These are phyloP conservation scores for Nasturtium officinale DNA, from an alignment of 345 rosid species.

Conservation along the genomic window DNA sequence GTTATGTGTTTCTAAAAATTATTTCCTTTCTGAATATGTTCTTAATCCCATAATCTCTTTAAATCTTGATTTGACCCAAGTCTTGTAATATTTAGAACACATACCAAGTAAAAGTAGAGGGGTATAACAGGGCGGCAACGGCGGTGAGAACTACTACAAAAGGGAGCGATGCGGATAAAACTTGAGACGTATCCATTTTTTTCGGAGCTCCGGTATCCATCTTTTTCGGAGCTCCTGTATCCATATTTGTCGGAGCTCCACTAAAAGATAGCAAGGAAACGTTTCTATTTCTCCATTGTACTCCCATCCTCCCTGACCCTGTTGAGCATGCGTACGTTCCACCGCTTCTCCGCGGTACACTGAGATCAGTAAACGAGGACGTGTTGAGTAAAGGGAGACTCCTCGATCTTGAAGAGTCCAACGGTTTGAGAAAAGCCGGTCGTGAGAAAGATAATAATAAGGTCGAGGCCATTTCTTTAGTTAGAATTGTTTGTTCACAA, in stretches of 20 bases:
- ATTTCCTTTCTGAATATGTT: no score
- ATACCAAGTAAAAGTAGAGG: slow-evolving; percentile 87
- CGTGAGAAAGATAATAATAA: not conserved
- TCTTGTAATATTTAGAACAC: not conserved
- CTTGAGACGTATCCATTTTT: slow-evolving; percentile 57
- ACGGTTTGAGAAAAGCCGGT: not conserved
- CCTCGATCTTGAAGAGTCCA: not conserved
- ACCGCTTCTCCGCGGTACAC: slow-evolving; percentile 8
- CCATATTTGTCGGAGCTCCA: slow-evolving; percentile 30
- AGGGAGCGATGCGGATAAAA: slow-evolving; percentile 82
- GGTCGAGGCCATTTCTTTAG: not conserved
- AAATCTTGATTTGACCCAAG: no score
- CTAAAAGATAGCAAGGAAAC: slow-evolving; percentile 66
- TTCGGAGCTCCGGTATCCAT: no score
- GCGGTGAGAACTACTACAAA: slow-evolving; percentile 87
- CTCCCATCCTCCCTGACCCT: slow-evolving; percentile 67
- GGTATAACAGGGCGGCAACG: slow-evolving; percentile 75
- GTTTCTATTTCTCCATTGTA: slow-evolving; percentile 70
- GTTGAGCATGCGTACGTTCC: slow-evolving; percentile 62
- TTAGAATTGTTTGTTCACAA: not conserved
- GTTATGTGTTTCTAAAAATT: no score
- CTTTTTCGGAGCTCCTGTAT: slow-evolving; percentile 35
- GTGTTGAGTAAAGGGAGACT: not conserved
- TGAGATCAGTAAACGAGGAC: not conserved
- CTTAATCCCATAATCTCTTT: no score